Base-by-base conservation (phyloP, 31 red algal genomes). In the Endocladia muricata region DNA sequence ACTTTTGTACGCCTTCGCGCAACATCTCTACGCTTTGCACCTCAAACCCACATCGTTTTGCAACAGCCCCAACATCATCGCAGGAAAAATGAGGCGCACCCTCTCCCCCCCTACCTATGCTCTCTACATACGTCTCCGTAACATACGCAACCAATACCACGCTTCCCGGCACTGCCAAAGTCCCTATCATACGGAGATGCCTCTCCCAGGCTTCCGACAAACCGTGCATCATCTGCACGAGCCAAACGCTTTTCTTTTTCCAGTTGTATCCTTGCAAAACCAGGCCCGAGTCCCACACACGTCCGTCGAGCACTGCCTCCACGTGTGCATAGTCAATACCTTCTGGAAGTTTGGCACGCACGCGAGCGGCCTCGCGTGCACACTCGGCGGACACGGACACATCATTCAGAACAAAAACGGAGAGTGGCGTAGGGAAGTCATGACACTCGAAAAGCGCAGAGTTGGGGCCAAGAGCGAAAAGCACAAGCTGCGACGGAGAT, bases 131-230 rank as follows among this genome's bases (percentile, higher is more conserved):
- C 23, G 34, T 34, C 19, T 29, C 22, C 19, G 23, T 72, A 6
- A 19, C 68, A 72, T 48, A 72, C 35, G 33, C 68, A 21, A 72
- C 41, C 68, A 72, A 21, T 9, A 72, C 31, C 0, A 33, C 41
- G 22, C 39, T 48, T 21, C 21, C 36, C 3, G 25, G 36, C 17
- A n/a, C n/a, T 17, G 36, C 51, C 39, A 72, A 25, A 6, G 68
- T 72, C 39, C 37, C 39, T 21, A 72, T 72, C 68, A 72, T 72
- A 6, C 38, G 54, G 3, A 62, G 61, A 59, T 59, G 29, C 3
- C 73, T 6, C 34, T 62, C 55, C 73, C 19, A n/a, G 9, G 32
- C 7, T n/a, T 11, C 66, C 28, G 22, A 22, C 11, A 26, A 25
- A n/a, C 19, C 22, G 6, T n/a, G 54, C n/a, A 19, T 41, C 6